A percentile compares a stretch with the other conserved stretches of the same genome.
Conservation (phyloP, 805 yeast genomes). For the Saturnispora kantuleensis region DNA sequence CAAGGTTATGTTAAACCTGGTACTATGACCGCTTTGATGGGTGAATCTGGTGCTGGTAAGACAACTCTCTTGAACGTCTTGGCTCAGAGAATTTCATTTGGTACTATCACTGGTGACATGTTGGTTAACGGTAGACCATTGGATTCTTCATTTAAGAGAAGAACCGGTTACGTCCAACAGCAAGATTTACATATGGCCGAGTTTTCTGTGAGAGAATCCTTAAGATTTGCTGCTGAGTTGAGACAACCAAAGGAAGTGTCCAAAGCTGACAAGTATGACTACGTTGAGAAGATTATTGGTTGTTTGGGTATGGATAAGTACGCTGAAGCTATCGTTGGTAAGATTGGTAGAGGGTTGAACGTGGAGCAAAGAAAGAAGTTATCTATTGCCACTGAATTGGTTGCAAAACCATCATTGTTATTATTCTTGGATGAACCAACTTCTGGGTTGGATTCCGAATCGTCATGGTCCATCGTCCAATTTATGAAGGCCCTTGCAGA, state of each 20-base stretch:
- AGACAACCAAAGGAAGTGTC: conserved; percentile 34
- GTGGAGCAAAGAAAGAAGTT: conserved; percentile 46
- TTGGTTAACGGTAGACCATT: conserved; percentile 42
- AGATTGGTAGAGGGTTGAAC: conserved; percentile 38
- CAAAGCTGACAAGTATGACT: conserved; percentile 31
- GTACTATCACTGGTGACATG: conserved; percentile 48
- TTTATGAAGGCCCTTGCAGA: conserved; percentile 40
- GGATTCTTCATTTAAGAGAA: conserved; percentile 40
- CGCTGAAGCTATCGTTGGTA: conserved; percentile 43
- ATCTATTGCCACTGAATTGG: conserved; percentile 46
- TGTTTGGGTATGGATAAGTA: conserved; percentile 33
- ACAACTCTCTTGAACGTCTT: conserved; percentile 45
- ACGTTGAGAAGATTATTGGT: conserved; percentile 33
- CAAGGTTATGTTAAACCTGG: conserved; percentile 43
- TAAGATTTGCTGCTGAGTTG: conserved; percentile 40
- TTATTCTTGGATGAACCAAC: conserved; percentile 52
- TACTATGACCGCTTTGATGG: conserved; percentile 51
- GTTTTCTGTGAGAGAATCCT: conserved; percentile 42
- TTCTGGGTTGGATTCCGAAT: conserved; percentile 47
- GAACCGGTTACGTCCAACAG: conserved; percentile 48
- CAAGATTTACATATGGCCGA: conserved; percentile 44
- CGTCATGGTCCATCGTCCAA: conserved; percentile 49
- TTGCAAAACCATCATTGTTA: conserved; percentile 43
- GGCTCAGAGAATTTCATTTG: conserved; percentile 42
- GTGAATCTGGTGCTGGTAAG: conserved; percentile 56